Evolutionary conservation across 2,329 filamentous ascomycete species (phyloP).

Genomic region (Fusarium transvaalense): DNA sequence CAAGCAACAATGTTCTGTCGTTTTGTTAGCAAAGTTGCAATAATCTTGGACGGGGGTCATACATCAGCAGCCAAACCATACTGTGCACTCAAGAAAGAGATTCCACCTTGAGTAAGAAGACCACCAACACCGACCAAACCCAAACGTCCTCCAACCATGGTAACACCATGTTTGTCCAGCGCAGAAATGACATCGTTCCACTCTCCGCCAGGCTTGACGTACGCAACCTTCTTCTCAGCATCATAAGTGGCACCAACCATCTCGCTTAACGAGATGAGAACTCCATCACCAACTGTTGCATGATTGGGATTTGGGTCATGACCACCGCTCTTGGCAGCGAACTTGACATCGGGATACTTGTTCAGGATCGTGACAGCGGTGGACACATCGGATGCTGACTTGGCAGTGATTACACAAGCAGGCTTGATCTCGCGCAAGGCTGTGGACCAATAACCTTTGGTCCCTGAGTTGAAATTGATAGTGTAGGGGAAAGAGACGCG

Average conservation of each 20-base stretch:
- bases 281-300: conserved; percentile 17
- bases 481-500: conserved; percentile 4
- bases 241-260: conserved; percentile 19
- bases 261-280: conserved; percentile 18
- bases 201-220: conserved; percentile 30
- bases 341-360: conserved; percentile 27
- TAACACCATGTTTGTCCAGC: conserved; percentile 3
- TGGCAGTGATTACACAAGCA: conserved; percentile 9
- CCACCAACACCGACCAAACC: conserved; percentile 31
- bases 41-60: rapidly evolving
- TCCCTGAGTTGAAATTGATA: neutral
- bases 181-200: conserved; percentile 31
- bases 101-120: conserved; percentile 13
- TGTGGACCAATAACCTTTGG: conserved; percentile 14
- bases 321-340: conserved; percentile 22
- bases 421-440: conserved; percentile 10
- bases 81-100: conserved; percentile 26
- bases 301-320: conserved; percentile 25
- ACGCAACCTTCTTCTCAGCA: conserved; percentile 10
- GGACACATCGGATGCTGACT: conserved; percentile 13
- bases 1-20: conserved; percentile 11
- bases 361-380: conserved; percentile 19
- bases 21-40: neutral
- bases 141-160: conserved; percentile 11
- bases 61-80: conserved; percentile 30